Base-by-base conservation (phyloP, 148 eudicot species). In the Cornus kousa region DNA sequence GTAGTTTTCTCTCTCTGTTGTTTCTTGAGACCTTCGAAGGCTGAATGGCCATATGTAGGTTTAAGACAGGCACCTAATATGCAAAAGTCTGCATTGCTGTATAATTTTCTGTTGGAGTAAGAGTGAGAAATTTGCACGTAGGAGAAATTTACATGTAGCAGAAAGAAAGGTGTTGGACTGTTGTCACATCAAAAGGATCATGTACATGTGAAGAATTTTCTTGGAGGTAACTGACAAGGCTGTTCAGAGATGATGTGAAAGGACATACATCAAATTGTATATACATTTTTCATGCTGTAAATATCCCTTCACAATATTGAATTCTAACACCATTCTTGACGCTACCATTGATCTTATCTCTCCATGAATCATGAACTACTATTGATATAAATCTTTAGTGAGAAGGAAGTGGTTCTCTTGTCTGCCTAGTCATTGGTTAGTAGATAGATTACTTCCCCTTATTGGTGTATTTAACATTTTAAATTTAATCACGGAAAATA, bases 181-280 rank as follows among this genome's bases (percentile, higher is more conserved):
- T 70, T 77, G 79, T 46, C 67, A 20, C 35, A 40, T 7, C 5
- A 7, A 73, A 31, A 50, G 40, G 73, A 77, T 50, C 48, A 28
- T 80, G 78, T 80, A 79, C 73, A 68, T 59, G 23, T 66, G 57
- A 67, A 48, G 68, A 80, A 68, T 73, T 80, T 33, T 37, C 31
- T 22, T 11, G 5, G 64, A 39, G 82, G 74, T 74, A 59, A 80
- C 74, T 55, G 40, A 19, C 32, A 71, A 12, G 33, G 71, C 62
- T 64, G 48, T 62, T 39, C 48, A 48, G 31, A 70, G 35, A 48
- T 28, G 35, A 48, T 71, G n/a, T 24, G 13, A 4, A 8, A 73
- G 32, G 40, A 24, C 20, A 24, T 9, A 46, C 31, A 7, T 0
- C 16, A 11, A 53, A 32, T 68, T 77, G 73, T 77, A 53, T 53